Evolutionary conservation across 1,139 yeast species (phyloP), one percentile per base, ranked within the genome.

Genomic region (Debaryomycetaceae sp.): DNA sequence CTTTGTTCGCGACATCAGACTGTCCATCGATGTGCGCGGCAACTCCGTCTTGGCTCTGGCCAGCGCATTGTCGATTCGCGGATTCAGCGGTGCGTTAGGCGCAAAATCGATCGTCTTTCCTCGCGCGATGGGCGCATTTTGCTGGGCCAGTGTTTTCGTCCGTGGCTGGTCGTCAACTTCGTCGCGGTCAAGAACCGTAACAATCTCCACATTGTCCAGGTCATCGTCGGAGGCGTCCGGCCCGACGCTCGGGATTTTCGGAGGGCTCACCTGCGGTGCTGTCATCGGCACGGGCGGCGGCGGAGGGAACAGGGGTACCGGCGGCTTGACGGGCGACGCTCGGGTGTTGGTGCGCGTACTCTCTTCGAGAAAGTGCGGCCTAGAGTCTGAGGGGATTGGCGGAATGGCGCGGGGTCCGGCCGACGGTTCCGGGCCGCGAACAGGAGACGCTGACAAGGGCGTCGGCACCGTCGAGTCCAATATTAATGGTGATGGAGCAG

Each of bases 1-100:
- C 22, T 42, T 41, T 6, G 47, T 29, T 26, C 55, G 36, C 22
- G 44, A 34, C 15, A 41, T 13, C 2, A 29, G 40, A 28, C 38
- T 34, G 15, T 43, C 48, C 10, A 33, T 23, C 10, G 48, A 41
- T 7, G 37, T 26, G 26, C 31, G 31, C 2, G 42, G 26, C 4
- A 42, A 29, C 21, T 51, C 58, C 2, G 59, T 53, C 5, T 51
- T 32, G 5, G 59, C 49, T 15, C 45, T 40, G 20, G 8, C 6
- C 6, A 18, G 6, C 8, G 20, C 6, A 7, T 6, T 18, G 6
- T 10, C 8, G 20, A 7, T 6, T n/a, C n/a, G n/a, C 6, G 20
- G 20, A 18, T 18, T 10, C 20, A 10, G 10, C 10, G 20, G 20
- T 7, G 6, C 8, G 10, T 7, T 6, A 10, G 6, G 6, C 6